phyloP scores from a whole-genome alignment of 2,329 filamentous ascomycete genomes.

The Colletotrichum acutatum region DNA sequence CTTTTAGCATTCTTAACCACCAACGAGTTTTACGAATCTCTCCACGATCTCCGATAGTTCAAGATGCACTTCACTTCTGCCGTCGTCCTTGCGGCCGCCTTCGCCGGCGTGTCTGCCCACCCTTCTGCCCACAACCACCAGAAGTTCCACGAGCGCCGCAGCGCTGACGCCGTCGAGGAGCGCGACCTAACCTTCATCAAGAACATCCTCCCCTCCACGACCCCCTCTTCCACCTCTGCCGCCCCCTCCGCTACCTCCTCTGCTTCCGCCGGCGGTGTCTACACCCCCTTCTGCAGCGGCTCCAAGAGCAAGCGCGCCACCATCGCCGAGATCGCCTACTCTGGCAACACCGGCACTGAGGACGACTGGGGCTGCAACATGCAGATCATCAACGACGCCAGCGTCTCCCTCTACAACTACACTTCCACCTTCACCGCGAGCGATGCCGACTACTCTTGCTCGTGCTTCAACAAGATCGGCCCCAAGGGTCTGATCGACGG shows the following conservation, averaged over 20 bases:
- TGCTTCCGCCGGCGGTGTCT: conserved; percentile 42
- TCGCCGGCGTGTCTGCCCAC: conserved; percentile 52
- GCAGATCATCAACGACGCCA: conserved; percentile 51
- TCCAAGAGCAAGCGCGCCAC: conserved; percentile 58
- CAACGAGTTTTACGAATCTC: conserved; percentile 24
- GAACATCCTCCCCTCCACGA: conserved; percentile 9
- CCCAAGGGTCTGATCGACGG: conserved; percentile 55
- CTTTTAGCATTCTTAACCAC: conserved; percentile 6
- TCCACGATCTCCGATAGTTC: conserved; percentile 1
- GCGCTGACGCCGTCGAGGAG: conserved; percentile 15
- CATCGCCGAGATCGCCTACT: conserved; percentile 55
- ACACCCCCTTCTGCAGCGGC: conserved; percentile 47
- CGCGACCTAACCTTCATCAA: conserved; percentile 27
- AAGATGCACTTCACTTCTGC: conserved; percentile 55
- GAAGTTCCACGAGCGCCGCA: conserved; percentile 42
- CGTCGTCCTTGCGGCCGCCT: conserved; percentile 51
- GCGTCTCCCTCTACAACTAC: conserved; percentile 57
- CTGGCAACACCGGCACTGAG: conserved; percentile 57
- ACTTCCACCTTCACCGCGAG: conserved; percentile 53
- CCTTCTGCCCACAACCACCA: conserved; percentile 50
- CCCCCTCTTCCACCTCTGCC: neutral
- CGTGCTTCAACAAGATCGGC: conserved; percentile 66
- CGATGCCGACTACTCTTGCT: conserved; percentile 49
- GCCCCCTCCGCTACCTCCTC: conserved; percentile 44
- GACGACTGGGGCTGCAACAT: conserved; percentile 64